These are phyloP conservation scores for Coemansia sp. DNA, from an alignment of 192 early-diverging fungal species.

Conservation along the genomic window DNA sequence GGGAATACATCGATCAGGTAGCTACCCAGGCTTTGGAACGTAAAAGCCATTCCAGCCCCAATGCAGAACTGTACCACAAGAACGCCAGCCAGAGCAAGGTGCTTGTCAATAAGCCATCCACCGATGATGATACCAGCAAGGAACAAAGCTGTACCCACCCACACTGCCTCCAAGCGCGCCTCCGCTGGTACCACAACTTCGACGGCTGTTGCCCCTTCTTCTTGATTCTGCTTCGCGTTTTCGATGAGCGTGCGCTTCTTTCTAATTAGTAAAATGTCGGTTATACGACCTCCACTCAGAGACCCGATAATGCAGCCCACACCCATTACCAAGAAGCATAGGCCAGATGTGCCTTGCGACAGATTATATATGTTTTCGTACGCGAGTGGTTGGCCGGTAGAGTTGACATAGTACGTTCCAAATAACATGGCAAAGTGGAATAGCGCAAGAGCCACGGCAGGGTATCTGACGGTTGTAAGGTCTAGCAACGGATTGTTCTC, in stretches of 20 bases:
- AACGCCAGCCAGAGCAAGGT: slow-evolving; percentile 31
- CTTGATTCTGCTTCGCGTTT: neutral
- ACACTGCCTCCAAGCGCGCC: slow-evolving; percentile 38
- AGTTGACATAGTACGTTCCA: slow-evolving; percentile 57
- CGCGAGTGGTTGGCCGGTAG: slow-evolving; percentile 50
- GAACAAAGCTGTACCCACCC: slow-evolving; percentile 42
- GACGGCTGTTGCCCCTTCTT: neutral
- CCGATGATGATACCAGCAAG: slow-evolving; percentile 17
- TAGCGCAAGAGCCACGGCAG: slow-evolving; percentile 35
- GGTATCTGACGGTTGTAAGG: slow-evolving; percentile 31
- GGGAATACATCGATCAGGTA: slow-evolving; percentile 58
- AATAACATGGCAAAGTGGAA: slow-evolving; percentile 55
- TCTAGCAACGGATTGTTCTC: slow-evolving; percentile 48
- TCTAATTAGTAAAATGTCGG: slow-evolving; percentile 34
- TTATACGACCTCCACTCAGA: slow-evolving; percentile 42
- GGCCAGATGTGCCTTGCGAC: slow-evolving; percentile 47
- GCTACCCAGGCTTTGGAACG: slow-evolving; percentile 44
- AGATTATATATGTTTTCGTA: slow-evolving; percentile 50
- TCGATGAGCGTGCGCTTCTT: slow-evolving; percentile 3
- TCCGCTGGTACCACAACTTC: slow-evolving; percentile 30
- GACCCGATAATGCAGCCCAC: slow-evolving; percentile 53
- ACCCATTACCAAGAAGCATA: slow-evolving; percentile 56
- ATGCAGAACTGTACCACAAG: slow-evolving; percentile 45
- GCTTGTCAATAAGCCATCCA: slow-evolving; percentile 50
- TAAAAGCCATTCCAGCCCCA: slow-evolving; percentile 48